Conservation (phyloP, 768 basidiomycete genomes). For the Fomitopsis serialis region DNA sequence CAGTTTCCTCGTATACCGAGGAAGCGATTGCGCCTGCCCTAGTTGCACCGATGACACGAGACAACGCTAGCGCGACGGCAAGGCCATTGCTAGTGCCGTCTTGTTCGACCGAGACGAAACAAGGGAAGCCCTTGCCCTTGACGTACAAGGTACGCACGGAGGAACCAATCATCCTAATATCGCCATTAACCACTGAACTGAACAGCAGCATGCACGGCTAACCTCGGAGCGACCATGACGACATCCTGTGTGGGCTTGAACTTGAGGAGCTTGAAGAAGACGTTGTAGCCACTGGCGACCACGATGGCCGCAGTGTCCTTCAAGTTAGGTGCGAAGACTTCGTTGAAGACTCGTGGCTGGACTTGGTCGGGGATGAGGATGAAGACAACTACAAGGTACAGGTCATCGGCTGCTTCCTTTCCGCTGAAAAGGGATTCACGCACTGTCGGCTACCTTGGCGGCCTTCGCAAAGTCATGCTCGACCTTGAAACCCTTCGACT, state of each 20-base stretch:
- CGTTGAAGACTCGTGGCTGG: slow-evolving; percentile 58
- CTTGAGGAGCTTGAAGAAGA: slow-evolving; percentile 52
- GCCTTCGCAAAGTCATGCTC: slow-evolving; percentile 54
- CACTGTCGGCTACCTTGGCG: slow-evolving; percentile 50
- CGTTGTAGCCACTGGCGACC: slow-evolving; percentile 62
- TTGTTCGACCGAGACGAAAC: slow-evolving; percentile 61
- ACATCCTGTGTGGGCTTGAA: slow-evolving; percentile 52
- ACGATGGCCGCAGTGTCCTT: slow-evolving; percentile 46
- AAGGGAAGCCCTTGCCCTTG: slow-evolving; percentile 58
- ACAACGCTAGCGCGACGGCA: slow-evolving; percentile 44
- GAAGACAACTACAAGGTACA: slow-evolving; percentile 43
- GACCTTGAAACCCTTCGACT: slow-evolving; percentile 49
- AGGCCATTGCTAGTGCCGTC: slow-evolving; percentile 48
- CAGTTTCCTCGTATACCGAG: slow-evolving; percentile 56
- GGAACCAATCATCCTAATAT: slow-evolving; percentile 56
- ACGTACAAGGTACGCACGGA: slow-evolving; percentile 57
- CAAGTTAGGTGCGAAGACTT: slow-evolving; percentile 43
- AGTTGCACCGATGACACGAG: slow-evolving; percentile 55
- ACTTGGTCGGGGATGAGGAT: slow-evolving; percentile 60
- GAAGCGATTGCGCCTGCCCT: slow-evolving; percentile 60
- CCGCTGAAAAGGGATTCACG: slow-evolving; percentile 6
- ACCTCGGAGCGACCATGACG: slow-evolving; percentile 66
- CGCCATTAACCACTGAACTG: background rate
- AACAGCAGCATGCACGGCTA: background rate
- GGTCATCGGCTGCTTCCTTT: background rate